phyloP scores from a whole-genome alignment of 164 flowering plant species.

The Nymphaea thermarum region DNA sequence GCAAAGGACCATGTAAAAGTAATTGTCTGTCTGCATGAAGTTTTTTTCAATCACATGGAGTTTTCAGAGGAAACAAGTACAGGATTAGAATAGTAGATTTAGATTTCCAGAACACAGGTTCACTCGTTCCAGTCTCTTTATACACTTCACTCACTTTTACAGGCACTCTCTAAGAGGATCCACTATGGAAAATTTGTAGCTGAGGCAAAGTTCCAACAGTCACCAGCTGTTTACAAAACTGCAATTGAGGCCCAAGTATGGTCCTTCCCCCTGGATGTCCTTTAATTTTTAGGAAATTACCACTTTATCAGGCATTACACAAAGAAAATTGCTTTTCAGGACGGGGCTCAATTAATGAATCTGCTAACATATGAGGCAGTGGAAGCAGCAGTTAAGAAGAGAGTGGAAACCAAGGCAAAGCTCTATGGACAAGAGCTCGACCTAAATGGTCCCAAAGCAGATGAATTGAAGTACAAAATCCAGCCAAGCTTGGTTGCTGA shows the following conservation, averaged over 20 bases:
- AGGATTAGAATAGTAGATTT: background rate
- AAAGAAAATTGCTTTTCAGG: constrained; percentile 28
- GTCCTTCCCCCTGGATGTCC: background rate
- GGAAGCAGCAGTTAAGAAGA: constrained; percentile 48
- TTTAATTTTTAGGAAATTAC: background rate
- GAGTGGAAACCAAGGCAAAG: constrained; percentile 76
- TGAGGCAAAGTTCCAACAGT: constrained; percentile 72
- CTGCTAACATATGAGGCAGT: constrained; percentile 66
- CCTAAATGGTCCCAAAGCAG: constrained; percentile 3
- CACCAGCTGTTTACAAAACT: constrained; percentile 53
- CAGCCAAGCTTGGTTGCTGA: constrained; percentile 67
- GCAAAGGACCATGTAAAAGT: too few species aligned
- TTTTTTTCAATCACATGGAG: too few species aligned
- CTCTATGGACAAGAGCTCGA: constrained; percentile 54
- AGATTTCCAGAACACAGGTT: background rate
- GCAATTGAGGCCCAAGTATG: constrained; percentile 72
- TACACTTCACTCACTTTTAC: constrained; percentile 5
- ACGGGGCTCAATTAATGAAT: constrained; percentile 40
- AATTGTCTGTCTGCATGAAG: too few species aligned
- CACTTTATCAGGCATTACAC: background rate
- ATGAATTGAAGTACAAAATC: constrained; percentile 57
- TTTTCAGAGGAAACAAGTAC: background rate
- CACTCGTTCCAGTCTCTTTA: background rate
- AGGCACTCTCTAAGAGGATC: constrained; percentile 88
- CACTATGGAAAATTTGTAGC: constrained; percentile 95